Evolutionary conservation across 2,329 filamentous ascomycete genomes (phyloP).

Genomic region (Leptographium radiaticola): DNA sequence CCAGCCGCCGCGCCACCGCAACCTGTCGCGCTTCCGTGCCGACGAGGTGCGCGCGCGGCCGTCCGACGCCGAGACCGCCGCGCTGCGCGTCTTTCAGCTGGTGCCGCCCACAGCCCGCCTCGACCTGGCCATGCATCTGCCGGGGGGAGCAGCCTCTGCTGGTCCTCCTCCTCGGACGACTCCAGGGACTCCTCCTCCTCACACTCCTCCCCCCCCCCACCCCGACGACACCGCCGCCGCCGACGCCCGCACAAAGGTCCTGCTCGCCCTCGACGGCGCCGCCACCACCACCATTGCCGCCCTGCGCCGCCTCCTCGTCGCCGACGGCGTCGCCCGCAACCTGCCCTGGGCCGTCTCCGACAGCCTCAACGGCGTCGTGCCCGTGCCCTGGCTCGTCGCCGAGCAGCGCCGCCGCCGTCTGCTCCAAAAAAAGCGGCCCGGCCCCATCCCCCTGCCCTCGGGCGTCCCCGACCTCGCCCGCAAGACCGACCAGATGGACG

Average conservation of each 20-base stretch:
- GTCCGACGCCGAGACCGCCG: constrained; percentile 2
- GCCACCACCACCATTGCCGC: constrained; percentile 18
- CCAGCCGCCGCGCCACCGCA: constrained; percentile 15
- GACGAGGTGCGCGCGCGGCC: background rate
- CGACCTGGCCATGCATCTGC: constrained; percentile 12
- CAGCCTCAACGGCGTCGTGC: constrained; percentile 12
- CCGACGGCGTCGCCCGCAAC: constrained; percentile 28
- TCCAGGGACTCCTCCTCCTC: too few relatives aligned
- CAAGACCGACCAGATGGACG: constrained; percentile 17
- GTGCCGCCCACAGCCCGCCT: constrained; percentile 17
- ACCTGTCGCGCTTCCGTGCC: constrained; percentile 21
- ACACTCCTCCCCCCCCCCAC: constrained; percentile 5
- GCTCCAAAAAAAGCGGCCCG: background rate
- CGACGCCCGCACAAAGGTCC: constrained; percentile 16
- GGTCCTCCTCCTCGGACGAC: too few relatives aligned
- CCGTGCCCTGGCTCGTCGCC: constrained; percentile 11
- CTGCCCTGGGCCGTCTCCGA: constrained; percentile 22
- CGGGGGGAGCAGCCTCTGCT: constrained; percentile 1
- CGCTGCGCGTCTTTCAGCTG: constrained; percentile 18
- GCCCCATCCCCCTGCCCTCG: constrained; percentile 4
- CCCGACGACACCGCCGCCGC: constrained; percentile 9
- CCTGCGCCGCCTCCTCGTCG: constrained; percentile 24
- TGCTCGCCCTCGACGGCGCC: constrained; percentile 21
- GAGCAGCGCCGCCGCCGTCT: constrained; percentile 6
- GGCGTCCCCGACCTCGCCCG: constrained; percentile 6